These are phyloP conservation scores for Carnegiea gigantea DNA, from an alignment of 179 eudicot genomes.

Conservation along the genomic window DNA sequence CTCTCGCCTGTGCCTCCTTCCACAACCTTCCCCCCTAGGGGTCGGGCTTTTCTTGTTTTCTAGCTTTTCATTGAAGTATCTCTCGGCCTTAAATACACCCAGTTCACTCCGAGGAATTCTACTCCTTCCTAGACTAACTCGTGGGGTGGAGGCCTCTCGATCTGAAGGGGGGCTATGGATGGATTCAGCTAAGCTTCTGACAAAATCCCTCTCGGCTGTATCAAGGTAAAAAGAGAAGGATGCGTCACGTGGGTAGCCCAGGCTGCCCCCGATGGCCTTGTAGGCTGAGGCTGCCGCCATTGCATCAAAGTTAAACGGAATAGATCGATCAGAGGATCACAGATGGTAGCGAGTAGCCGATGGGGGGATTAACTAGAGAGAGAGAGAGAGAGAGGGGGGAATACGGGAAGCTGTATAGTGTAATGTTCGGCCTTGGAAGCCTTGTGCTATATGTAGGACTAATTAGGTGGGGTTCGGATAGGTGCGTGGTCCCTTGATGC, in stretches of 20 bases:
- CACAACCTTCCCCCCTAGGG: background rate
- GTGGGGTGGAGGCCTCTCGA: constrained; percentile 21
- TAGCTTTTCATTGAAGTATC: constrained; percentile 49
- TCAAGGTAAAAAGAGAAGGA: constrained; percentile 79
- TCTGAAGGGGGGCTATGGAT: constrained; percentile 29
- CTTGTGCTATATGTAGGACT: constrained; percentile 14
- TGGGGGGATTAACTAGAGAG: background rate
- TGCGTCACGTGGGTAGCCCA: constrained; percentile 52
- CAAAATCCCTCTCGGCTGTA: constrained; percentile 48
- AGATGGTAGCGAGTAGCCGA: background rate
- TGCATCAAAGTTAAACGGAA: constrained; percentile 12
- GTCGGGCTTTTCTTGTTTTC: constrained; percentile 24
- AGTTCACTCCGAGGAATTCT: constrained; percentile 36
- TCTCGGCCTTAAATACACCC: constrained; percentile 61
- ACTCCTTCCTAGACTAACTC: constrained; percentile 22
- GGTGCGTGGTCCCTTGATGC: constrained; percentile 31
- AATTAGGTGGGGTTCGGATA: constrained; percentile 11
- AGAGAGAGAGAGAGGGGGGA: background rate
- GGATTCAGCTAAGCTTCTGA: constrained; percentile 40
- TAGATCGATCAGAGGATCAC: background rate
- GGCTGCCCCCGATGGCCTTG: constrained; percentile 33
- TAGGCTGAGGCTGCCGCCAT: constrained; percentile 21
- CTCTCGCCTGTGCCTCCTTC: constrained; percentile 14
- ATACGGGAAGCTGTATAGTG: background rate
- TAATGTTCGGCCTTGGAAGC: constrained; percentile 15